Evolutionary conservation across 805 yeast species (phyloP), one percentile per base, ranked within the genome.

Genomic region (Kodamaea fukazawae): DNA sequence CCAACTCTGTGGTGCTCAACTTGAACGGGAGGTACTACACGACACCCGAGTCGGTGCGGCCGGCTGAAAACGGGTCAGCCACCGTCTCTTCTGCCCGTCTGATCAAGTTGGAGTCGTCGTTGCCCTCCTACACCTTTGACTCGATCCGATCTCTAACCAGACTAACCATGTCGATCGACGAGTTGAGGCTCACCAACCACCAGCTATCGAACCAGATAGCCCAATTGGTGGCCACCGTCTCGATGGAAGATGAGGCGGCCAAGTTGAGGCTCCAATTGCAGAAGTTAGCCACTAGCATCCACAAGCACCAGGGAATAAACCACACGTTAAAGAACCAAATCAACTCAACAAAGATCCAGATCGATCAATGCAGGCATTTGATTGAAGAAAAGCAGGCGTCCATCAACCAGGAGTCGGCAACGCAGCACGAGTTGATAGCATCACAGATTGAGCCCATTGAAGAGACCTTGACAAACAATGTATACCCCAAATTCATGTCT

Each of bases 111-210:
- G 23, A 20, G 29, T 16, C 17, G 9, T n/a, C 11, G 7, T n/a
- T 30, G 29, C 13, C 30, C 2, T 58, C 66, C 3, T 65, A 65
- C 40, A 44, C 54, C 4, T 60, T 60, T 40, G 68, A 63, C 38
- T 34, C 52, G 7, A 53, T 63, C n/a, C 38, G 70, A 31, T 47
- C 61, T 1, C 36, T 63, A 7, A 49, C 48, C 32, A 57, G 53
- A 30, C 41, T 63, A n/a, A 38, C 48, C 11, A 45, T 46, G 15
- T 55, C 67, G 1, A 39, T 58, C 2, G 54, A 53, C 18, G 74
- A 69, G 36, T 54, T 68, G 29, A 25, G 38, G 4, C 11, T 28
- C 2, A 43, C 64, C 26, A 67, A 65, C 41, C 27, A 22, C n/a
- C 46, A 56, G 14, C 58, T 65, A 12, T 23, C 45, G 12, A 47